Evolutionary conservation across 768 basidiomycete species (phyloP).

Genomic region (Leccinum incarnatum): DNA sequence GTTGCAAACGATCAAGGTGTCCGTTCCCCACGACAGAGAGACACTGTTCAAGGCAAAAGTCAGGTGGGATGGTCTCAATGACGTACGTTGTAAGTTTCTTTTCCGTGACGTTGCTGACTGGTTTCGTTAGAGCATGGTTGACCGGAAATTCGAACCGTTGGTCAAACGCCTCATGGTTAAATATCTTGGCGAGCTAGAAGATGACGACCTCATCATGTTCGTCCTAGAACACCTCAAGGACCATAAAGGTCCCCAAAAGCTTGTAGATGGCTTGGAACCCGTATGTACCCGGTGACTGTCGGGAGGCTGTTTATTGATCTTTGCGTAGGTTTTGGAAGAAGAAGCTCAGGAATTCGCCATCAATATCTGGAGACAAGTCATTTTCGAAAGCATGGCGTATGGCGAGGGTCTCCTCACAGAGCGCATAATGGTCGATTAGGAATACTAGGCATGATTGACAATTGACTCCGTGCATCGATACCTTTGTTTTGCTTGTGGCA

Average conservation of each 20-base stretch:
- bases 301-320: constrained; percentile 3
- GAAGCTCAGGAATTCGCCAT: constrained; percentile 80
- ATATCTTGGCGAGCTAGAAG: constrained; percentile 89
- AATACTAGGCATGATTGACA: constrained; percentile 7
- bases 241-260: constrained; percentile 78
- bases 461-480: constrained; percentile 22
- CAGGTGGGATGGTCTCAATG: constrained; percentile 87
- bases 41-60: constrained; percentile 80
- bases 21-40: constrained; percentile 77
- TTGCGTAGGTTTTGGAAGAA: constrained; percentile 80
- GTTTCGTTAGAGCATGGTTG: constrained; percentile 65
- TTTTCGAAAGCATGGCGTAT: constrained; percentile 94
- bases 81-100: constrained; percentile 50
- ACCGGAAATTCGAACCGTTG: constrained; percentile 82
- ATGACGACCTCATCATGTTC: constrained; percentile 93
- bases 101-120: constrained; percentile 12
- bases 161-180: constrained; percentile 81
- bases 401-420: constrained; percentile 87
- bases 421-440: constrained; percentile 73
- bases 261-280: constrained; percentile 88
- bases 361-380: constrained; percentile 86
- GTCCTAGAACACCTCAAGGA: constrained; percentile 91
- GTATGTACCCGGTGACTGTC: constrained; percentile 49
- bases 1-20: constrained; percentile 70
- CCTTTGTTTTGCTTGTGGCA: constrained; percentile 26